Conservation (phyloP, 2,329 filamentous ascomycete genomes). For the Whalleya microplaca region DNA sequence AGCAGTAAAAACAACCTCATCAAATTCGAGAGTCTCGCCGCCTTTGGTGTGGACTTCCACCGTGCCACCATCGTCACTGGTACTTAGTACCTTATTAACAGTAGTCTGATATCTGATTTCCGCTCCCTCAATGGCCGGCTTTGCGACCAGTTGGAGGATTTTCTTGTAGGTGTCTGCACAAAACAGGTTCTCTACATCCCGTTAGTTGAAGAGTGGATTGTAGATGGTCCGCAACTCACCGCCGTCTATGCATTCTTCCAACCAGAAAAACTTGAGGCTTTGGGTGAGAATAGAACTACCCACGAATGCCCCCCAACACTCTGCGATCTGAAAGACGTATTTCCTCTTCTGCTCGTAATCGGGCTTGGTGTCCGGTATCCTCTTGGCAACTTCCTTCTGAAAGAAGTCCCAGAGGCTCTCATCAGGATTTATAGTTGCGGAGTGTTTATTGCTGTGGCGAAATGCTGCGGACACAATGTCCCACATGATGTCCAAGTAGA, state of each 20-base stretch:
- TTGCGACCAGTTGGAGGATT: constrained; percentile 61
- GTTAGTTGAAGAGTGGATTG: constrained; percentile 3
- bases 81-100: constrained; percentile 49
- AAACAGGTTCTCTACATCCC: constrained; percentile 58
- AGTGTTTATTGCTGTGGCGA: constrained; percentile 63
- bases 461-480: constrained; percentile 70
- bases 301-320: constrained; percentile 73
- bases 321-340: constrained; percentile 56
- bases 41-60: constrained; percentile 51
- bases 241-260: constrained; percentile 78
- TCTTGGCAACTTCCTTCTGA: constrained; percentile 45
- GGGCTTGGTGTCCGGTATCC: constrained; percentile 50
- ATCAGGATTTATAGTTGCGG: constrained; percentile 48
- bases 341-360: constrained; percentile 46
- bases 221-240: constrained; percentile 46
- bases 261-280: constrained; percentile 76
- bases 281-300: constrained; percentile 67
- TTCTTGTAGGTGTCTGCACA: constrained; percentile 63
- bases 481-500: constrained; percentile 64
- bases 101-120: constrained; percentile 55
- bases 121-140: constrained; percentile 58
- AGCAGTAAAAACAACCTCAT: constrained; percentile 69
- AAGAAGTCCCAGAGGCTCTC: constrained; percentile 62
- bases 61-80: constrained; percentile 35
- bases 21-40: constrained; percentile 56